phyloP scores from a whole-genome alignment of 208 protist genomes.

The Trypanosomatidae sp. region DNA sequence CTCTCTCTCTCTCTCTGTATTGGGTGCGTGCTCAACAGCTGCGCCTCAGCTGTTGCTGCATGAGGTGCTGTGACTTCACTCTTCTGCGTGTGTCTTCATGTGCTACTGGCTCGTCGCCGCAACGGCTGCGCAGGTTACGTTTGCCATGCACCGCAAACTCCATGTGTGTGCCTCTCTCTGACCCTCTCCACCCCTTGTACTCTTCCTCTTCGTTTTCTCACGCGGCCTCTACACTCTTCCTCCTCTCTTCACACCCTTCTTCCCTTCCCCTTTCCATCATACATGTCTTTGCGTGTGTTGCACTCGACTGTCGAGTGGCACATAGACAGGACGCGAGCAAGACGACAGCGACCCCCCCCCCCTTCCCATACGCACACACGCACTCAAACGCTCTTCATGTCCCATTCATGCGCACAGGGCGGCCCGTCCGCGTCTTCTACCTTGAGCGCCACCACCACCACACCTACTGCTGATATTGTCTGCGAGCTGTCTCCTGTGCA shows the following conservation, averaged over 20 bases:
- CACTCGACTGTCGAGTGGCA: background rate
- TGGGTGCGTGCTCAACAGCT: background rate
- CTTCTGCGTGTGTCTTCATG: background rate
- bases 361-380: background rate
- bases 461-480: conserved; percentile 8
- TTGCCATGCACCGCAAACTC: background rate
- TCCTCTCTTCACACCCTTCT: background rate
- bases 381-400: background rate
- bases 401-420: background rate
- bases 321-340: background rate
- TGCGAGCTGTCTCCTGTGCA: conserved; percentile 38
- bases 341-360: background rate
- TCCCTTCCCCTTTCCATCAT: background rate
- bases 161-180: background rate
- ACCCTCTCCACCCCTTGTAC: background rate
- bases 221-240: too few relatives aligned
- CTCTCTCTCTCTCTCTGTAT: background rate
- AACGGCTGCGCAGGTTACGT: background rate
- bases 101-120: background rate
- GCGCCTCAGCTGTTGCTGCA: background rate
- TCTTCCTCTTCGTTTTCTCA: background rate
- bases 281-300: background rate
- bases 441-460: background rate
- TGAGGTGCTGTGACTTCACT: background rate
- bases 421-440: too few relatives aligned